These are phyloP conservation scores for Microsporum audouinii DNA, from an alignment of 2,329 filamentous ascomycete species.

Conservation along the genomic window DNA sequence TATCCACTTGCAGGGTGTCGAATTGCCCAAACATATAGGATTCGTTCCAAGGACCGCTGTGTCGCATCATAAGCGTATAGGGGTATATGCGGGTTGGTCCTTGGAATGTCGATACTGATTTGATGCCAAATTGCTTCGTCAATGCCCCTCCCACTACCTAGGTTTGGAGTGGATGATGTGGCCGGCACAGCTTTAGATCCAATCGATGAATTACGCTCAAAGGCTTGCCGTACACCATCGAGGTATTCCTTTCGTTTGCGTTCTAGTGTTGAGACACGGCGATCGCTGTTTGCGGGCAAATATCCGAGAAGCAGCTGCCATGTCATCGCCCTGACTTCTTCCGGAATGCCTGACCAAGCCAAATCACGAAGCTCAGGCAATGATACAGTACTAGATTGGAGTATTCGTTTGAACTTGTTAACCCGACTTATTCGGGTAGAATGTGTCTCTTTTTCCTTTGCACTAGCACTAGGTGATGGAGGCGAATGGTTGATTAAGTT, in stretches of 20 bases:
- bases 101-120: slow-evolving; percentile 94
- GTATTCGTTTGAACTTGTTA: slow-evolving; percentile 94
- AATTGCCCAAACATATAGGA: slow-evolving; percentile 95
- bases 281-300: slow-evolving; percentile 89
- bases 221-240: slow-evolving; percentile 67
- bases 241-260: slow-evolving; percentile 93
- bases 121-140: slow-evolving; percentile 99
- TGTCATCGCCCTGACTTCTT: slow-evolving; percentile 96
- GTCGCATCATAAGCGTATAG: slow-evolving; percentile 94
- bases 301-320: slow-evolving; percentile 96
- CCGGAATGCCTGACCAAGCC: slow-evolving; percentile 88
- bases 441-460: slow-evolving; percentile 76
- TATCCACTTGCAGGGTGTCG: slow-evolving; percentile 95
- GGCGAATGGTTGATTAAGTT: slow-evolving; percentile 86
- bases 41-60: slow-evolving; percentile 83
- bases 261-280: slow-evolving; percentile 78
- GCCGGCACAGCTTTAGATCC: slow-evolving; percentile 30
- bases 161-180: slow-evolving; percentile 26
- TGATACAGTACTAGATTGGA: slow-evolving; percentile 84
- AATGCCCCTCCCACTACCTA: slow-evolving; percentile 57
- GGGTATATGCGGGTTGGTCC: slow-evolving; percentile 91
- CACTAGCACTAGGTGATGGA: slow-evolving; percentile 57
- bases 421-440: slow-evolving; percentile 83
- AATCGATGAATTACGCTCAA: slow-evolving; percentile 43
- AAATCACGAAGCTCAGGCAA: slow-evolving; percentile 70